Base-by-base conservation (phyloP, 2,329 filamentous ascomycete species). In the Pezicula neosporulosa region DNA sequence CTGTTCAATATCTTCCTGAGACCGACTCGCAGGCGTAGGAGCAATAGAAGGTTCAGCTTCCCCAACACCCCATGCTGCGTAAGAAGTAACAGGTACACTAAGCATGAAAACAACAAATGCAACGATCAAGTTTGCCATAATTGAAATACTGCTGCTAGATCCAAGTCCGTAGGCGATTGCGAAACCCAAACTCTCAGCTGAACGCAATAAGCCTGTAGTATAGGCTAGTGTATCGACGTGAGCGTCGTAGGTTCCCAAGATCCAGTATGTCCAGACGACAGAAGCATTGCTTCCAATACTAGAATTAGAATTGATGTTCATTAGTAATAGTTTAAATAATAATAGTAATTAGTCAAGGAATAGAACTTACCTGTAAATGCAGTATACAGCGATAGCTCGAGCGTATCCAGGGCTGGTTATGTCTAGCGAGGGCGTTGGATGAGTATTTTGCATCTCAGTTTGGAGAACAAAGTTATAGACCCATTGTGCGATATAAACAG, bases 241-340 rank as follows among this genome's bases (percentile, higher is more conserved):
- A 51, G 76, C 68, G 52, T 77, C 76, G 62, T 77, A 79, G 2
- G 74, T 68, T 3, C 74, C 77, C 1, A 78, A 66, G 53, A 89
- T 73, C 62, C 89, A 89, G 70, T 89, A 88, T 6, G 79, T 81
- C 44, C 10, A 49, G 55, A 89, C 74, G 62, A 89, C 89, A 41
- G 78, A 71, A 0, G 72, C 74, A 55, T 80, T 77, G 64, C 89
- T 89, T 13, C 87, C 58, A 67, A 0, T 82, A 81, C 53, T 86
- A 73, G 57, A 89, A 80, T 2, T 30, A 4, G 89, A 61, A 65
- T 85, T n/a, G n/a, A n/a, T n/a, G n/a, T n/a, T n/a, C n/a, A n/a
- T n/a, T n/a, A n/a, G n/a, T n/a, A n/a, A n/a, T n/a, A n/a, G n/a
- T n/a, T n/a, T n/a, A n/a, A n/a, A n/a, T n/a, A n/a, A n/a, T n/a